Conservation (phyloP, 148 eudicot genomes). For the Pharnaceum exiguum region DNA sequence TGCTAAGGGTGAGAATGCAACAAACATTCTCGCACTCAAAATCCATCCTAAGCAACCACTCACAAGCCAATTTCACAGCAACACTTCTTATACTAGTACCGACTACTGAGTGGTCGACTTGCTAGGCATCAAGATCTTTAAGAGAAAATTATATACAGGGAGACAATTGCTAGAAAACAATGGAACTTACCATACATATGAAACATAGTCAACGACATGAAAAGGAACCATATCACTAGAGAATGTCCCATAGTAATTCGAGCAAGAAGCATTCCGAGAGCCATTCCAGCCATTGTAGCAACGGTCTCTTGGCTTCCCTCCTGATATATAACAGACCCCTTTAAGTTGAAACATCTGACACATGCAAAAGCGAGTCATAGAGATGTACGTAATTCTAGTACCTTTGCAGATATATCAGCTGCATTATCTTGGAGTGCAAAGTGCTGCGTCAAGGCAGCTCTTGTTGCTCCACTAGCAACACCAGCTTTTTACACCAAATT, state of each 20-base stretch:
- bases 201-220: constrained; percentile 79
- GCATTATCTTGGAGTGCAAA: constrained; percentile 96
- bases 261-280: constrained; percentile 92
- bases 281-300: constrained; percentile 99
- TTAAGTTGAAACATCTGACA: constrained; percentile 2
- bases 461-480: constrained; percentile 99
- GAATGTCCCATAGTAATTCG: constrained; percentile 73
- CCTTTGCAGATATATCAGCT: constrained; percentile 99
- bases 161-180: not conserved
- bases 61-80: no score
- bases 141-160: no score
- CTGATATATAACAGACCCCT: constrained; percentile 30
- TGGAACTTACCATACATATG: constrained; percentile 91
- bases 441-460: constrained; percentile 99
- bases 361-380: not conserved
- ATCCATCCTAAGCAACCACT: no score
- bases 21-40: no score
- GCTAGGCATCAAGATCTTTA: no score
- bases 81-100: no score
- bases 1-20: no score
- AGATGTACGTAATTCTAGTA: constrained; percentile 24
- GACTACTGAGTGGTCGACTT: no score
- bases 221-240: constrained; percentile 72
- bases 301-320: constrained; percentile 99
- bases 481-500: constrained; percentile 59